phyloP scores from a whole-genome alignment of 2,329 filamentous ascomycete species.

The Cercospora sojina region DNA sequence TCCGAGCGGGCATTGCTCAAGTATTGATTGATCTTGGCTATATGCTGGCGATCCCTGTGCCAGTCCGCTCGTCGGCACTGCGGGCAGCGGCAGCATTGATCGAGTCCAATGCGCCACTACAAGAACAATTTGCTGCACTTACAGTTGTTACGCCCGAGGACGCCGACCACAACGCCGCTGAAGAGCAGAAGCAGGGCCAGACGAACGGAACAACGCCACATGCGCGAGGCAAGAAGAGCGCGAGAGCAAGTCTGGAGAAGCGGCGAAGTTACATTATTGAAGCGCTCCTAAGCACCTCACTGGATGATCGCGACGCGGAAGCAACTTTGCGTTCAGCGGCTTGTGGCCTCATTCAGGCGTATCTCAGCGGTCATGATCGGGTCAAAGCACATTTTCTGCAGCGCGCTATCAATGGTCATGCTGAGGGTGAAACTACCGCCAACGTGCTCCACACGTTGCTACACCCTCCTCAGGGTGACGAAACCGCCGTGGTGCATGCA shows the following conservation, averaged over 20 bases:
- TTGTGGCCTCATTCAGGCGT: conserved; percentile 88
- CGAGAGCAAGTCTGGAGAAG: conserved; percentile 40
- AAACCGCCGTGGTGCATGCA: conserved; percentile 88
- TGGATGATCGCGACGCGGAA: conserved; percentile 64
- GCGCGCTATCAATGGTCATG: conserved; percentile 86
- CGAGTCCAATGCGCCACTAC: conserved; percentile 71
- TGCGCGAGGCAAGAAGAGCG: conserved; percentile 29
- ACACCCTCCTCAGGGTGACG: conserved; percentile 66
- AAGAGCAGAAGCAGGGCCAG: conserved; percentile 25
- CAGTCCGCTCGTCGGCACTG: conserved; percentile 83
- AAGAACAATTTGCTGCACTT: conserved; percentile 86
- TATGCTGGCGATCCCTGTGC: conserved; percentile 65
- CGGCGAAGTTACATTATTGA: conserved; percentile 78
- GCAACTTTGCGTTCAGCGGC: conserved; percentile 82
- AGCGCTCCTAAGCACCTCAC: conserved; percentile 77
- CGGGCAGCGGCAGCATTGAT: conserved; percentile 86
- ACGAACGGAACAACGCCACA: conserved; percentile 32
- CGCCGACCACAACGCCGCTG: conserved; percentile 20
- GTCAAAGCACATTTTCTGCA: conserved; percentile 83
- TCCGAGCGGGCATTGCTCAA: conserved; percentile 75
- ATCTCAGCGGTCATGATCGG: conserved; percentile 77
- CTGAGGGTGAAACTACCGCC: conserved; percentile 70
- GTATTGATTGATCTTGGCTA: conserved; percentile 83
- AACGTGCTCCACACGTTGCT: conserved; percentile 86
- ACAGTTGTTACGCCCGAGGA: conserved; percentile 56